Conservation (phyloP, 805 yeast genomes). For the Candida taoyuanica region DNA sequence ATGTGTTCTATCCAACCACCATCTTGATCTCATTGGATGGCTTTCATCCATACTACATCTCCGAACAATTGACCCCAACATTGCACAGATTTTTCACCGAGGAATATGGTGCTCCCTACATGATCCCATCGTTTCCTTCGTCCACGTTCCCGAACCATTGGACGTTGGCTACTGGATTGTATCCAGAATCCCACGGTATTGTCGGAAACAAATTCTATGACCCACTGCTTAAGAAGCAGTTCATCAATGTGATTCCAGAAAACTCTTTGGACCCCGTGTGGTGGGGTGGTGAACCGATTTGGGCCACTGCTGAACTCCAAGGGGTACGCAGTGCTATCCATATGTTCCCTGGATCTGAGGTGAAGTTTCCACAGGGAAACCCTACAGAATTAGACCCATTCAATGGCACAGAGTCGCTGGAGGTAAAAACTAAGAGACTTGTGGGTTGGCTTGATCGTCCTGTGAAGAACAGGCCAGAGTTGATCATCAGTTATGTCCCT, state of each 20-base stretch:
- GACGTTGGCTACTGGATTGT: constrained; percentile 82
- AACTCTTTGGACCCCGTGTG: constrained; percentile 50
- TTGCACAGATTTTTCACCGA: constrained; percentile 52
- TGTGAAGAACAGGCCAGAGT: constrained; percentile 59
- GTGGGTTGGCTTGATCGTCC: constrained; percentile 64
- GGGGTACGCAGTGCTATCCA: constrained; percentile 71
- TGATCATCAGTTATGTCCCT: constrained; percentile 75
- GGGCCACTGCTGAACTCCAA: constrained; percentile 70
- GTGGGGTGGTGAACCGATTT: constrained; percentile 92
- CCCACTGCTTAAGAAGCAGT: constrained; percentile 47
- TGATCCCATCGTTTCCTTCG: constrained; percentile 85
- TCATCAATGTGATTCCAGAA: constrained; percentile 56
- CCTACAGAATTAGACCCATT: constrained; percentile 56
- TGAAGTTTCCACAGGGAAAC: constrained; percentile 43
- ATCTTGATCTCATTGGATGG: constrained; percentile 80
- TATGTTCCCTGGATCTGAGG: constrained; percentile 97
- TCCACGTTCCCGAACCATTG: constrained; percentile 91
- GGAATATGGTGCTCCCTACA: constrained; percentile 68
- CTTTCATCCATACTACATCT: constrained; percentile 84
- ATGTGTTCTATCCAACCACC: constrained; percentile 58
- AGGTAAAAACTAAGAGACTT: constrained; percentile 53
- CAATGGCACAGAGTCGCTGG: constrained; percentile 57
- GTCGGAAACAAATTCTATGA: constrained; percentile 80
- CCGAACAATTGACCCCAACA: constrained; percentile 61
- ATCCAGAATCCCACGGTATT: constrained; percentile 82